These are phyloP conservation scores for Castanospermum australe DNA, from an alignment of 306 rosid genomes.

Conservation along the genomic window DNA sequence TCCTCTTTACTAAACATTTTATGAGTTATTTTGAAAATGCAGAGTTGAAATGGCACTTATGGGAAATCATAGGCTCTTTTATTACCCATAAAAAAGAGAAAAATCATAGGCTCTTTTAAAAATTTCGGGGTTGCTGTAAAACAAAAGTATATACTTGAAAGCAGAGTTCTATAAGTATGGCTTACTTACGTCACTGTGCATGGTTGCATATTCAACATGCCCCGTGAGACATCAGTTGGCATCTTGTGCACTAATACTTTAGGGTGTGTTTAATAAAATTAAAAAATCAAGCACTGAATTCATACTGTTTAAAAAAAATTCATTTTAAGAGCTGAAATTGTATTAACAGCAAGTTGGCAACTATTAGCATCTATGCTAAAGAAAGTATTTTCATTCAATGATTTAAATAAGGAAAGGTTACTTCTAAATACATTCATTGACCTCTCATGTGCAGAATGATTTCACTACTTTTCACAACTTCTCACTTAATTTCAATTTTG, in stretches of 20 bases:
- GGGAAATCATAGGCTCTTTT: conserved; percentile 8
- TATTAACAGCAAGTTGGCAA: not conserved
- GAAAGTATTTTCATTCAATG: conserved; percentile 5
- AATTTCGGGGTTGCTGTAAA: not conserved
- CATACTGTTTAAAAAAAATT: not conserved
- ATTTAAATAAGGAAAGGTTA: not conserved
- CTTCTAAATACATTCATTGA: not conserved
- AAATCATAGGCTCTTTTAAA: conserved; percentile 3
- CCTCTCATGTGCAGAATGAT: not conserved
- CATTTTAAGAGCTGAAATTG: not conserved
- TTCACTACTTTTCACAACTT: conserved; percentile 1
- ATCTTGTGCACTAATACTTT: not conserved
- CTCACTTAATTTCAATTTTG: not conserved
- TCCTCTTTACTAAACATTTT: conserved; percentile 1
- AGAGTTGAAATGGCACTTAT: not conserved
- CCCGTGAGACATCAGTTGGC: not conserved
- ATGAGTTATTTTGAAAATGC: not conserved
- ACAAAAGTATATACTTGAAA: conserved; percentile 5
- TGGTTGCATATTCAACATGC: not conserved
- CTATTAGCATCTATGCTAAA: not conserved
- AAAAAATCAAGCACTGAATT: not conserved
- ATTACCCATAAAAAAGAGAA: too few species aligned
- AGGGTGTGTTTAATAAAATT: not conserved
- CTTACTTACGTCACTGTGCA: conserved; percentile 4
- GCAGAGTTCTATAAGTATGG: not conserved